Percentiles rank a stretch among this genome's conserved stretches.
phyloP scores from a whole-genome alignment of 768 basidiomycete genomes.

The Serendipita sp. region DNA sequence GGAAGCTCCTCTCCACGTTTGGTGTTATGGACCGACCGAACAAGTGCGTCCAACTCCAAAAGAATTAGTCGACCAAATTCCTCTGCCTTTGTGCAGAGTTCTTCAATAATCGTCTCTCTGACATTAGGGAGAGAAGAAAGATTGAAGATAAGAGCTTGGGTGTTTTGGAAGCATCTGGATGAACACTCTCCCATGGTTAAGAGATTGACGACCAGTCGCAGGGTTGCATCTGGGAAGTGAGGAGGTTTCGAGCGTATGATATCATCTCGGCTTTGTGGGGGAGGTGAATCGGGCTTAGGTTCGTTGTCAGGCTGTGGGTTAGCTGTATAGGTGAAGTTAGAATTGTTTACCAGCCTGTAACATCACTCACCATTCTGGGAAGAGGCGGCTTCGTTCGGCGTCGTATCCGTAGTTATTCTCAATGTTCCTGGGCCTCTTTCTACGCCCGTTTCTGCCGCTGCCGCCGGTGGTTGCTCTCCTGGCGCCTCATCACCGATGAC shows the following conservation, averaged over 20 bases:
- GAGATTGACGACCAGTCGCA: constrained; percentile 89
- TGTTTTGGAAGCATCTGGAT: constrained; percentile 88
- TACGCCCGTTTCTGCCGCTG: constrained; percentile 11
- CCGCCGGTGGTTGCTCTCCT: constrained; percentile 7
- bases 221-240: constrained; percentile 65
- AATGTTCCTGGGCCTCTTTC: constrained; percentile 2
- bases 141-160: constrained; percentile 80
- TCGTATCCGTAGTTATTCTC: background rate
- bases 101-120: constrained; percentile 75
- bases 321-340: background rate
- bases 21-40: constrained; percentile 39
- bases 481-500: constrained; percentile 1
- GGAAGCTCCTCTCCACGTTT: constrained; percentile 36
- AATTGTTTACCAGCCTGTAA: constrained; percentile 17
- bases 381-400: background rate
- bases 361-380: background rate
- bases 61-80: constrained; percentile 67
- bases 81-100: constrained; percentile 72
- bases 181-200: constrained; percentile 96
- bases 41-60: constrained; percentile 62
- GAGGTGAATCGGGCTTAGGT: background rate
- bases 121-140: constrained; percentile 78
- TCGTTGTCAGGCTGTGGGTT: background rate
- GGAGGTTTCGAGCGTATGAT: constrained; percentile 52
- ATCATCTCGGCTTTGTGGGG: constrained; percentile 8